These are phyloP conservation scores for Magnolia sinica DNA, from an alignment of 164 flowering plant genomes.

Conservation along the genomic window DNA sequence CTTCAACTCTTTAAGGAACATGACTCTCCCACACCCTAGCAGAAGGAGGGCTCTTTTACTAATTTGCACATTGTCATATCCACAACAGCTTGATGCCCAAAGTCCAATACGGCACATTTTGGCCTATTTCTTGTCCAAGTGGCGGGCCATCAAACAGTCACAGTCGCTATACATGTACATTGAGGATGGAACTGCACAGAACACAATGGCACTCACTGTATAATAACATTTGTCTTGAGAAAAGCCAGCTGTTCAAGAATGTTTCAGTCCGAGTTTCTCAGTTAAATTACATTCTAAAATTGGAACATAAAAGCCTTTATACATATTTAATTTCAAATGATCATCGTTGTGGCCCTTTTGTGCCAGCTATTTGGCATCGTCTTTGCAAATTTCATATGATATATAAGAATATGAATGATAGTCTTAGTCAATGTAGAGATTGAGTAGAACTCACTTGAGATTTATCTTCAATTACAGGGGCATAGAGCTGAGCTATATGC, in stretches of 20 bases:
- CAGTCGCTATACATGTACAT: not conserved
- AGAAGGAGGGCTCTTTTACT: too few species aligned
- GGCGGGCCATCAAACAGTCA: too few species aligned
- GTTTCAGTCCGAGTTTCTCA: not conserved
- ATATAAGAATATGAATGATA: not conserved
- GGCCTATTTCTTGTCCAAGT: too few species aligned
- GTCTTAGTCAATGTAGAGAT: not conserved
- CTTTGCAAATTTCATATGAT: not conserved
- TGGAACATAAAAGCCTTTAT: not conserved
- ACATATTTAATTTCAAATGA: not conserved
- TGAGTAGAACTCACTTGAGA: not conserved
- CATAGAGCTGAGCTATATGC: conserved; percentile 97
- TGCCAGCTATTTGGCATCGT: not conserved
- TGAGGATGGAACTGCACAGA: not conserved
- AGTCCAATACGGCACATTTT: too few species aligned
- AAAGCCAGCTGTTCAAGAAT: not conserved
- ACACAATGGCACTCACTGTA: not conserved
- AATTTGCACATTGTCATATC: too few species aligned
- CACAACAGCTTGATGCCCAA: too few species aligned
- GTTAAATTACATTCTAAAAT: too few species aligned
- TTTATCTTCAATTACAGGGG: conserved; percentile 52
- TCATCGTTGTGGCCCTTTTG: not conserved
- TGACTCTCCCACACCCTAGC: too few species aligned
- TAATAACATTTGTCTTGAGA: not conserved
- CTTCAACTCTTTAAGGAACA: too few species aligned